Base-by-base conservation (phyloP, 345 rosid genomes). In the Syzygium oleosum region DNA sequence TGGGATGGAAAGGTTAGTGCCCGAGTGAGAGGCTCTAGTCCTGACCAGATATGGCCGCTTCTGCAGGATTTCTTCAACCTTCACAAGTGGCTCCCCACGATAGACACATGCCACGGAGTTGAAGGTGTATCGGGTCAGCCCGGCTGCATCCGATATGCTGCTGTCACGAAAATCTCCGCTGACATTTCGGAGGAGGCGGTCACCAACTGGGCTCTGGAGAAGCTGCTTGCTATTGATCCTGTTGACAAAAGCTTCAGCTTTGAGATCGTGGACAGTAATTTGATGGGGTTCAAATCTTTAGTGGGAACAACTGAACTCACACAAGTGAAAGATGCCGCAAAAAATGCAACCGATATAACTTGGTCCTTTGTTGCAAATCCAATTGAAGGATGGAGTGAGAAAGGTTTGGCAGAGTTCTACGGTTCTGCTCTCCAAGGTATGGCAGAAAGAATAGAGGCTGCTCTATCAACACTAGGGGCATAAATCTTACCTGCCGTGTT, bases 101-200 rank as follows among this genome's bases (percentile, higher is more conserved):
- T 92, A 5, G 85, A 89, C 85, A 85, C 89, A n/a, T 92, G 94
- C 88, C 55, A 89, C 14, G 93, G 95, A 54, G 61, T 93, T 87
- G 88, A 87, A 19, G 96, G 93, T 25, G 38, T 27, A 15, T 51
- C 10, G 1, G 53, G 59, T 12, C 80, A 93, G 88, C 92, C 94
- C 5, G 96, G 98, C 61, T 80, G 94, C 89, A 11, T 94, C 79
- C 94, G 93, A 12, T 90, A 92, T 93, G 91, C 93, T 68, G 90
- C 90, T 31, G 27, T 91, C 87, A 52, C 89, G 15, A 83, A 51
- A 52, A 25, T 51, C 29, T 43, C 17, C 23, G 21, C 78, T 11
- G 89, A 55, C 1, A 85, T 13, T 58, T 58, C 1, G 29, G 7
- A 68, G 84, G 54, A 59, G 43, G 86, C 25, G 13, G 51, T 58